These are phyloP conservation scores for Triticum aestivum DNA, from an alignment of 176 grass and related monocot genomes.

Conservation along the genomic window IWGSC_CS_RefSeq_v2.1 NC_057798.1:172385135-172385634, in stretches of 20 bases:
- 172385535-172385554: neutral
- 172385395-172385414: constrained; percentile 57
- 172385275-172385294: constrained; percentile 95
- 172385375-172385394: constrained; percentile 83
- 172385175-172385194: constrained; percentile 41
- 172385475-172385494: constrained; percentile 90
- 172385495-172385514: constrained; percentile 96
- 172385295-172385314: constrained; percentile 93
- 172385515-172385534: constrained; percentile 55
- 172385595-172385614: neutral
- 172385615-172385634: neutral
- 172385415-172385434: constrained; percentile 73
- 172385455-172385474: constrained; percentile 98
- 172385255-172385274: constrained; percentile 96
- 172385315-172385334: constrained; percentile 93
- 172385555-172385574: constrained; percentile 12
- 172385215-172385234: constrained; percentile 59
- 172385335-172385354: constrained; percentile 77
- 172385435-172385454: constrained; percentile 97
- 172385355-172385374: constrained; percentile 70
- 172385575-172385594: neutral
- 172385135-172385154: constrained; percentile 49
- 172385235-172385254: constrained; percentile 87
- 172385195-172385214: constrained; percentile 41
- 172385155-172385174: constrained; percentile 18